Evolutionary conservation across 345 rosid species (phyloP).

Genomic region (Gossypium anomalum): DNA sequence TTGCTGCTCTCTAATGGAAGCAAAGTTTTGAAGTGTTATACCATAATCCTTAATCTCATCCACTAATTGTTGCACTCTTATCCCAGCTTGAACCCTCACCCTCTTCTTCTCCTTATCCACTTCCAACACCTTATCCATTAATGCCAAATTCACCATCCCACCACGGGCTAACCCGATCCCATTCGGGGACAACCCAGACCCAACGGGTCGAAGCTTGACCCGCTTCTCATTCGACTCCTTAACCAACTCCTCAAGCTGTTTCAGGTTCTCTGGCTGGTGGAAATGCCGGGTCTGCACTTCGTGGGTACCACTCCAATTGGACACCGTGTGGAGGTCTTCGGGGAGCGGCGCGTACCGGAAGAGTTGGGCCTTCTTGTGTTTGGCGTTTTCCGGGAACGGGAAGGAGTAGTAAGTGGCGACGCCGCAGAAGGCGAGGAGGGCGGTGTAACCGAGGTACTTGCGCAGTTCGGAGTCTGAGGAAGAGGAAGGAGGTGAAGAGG

Average conservation of each 20-base stretch:
- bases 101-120: slow-evolving; percentile 79
- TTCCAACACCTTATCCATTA: slow-evolving; percentile 79
- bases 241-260: slow-evolving; percentile 63
- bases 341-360: slow-evolving; percentile 91
- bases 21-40: slow-evolving; percentile 87
- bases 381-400: slow-evolving; percentile 69
- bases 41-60: slow-evolving; percentile 78
- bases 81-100: slow-evolving; percentile 83
- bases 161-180: slow-evolving; percentile 85
- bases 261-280: slow-evolving; percentile 72
- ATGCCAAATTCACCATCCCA: slow-evolving; percentile 86
- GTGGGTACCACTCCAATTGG: slow-evolving; percentile 98
- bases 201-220: slow-evolving; percentile 75
- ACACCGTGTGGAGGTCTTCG: slow-evolving; percentile 87
- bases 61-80: slow-evolving; percentile 82
- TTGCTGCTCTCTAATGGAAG: slow-evolving; percentile 96
- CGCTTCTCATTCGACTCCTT: slow-evolving; percentile 53
- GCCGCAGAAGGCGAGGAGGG: slow-evolving; percentile 72
- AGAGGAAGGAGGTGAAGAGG: slow-evolving; percentile 34
- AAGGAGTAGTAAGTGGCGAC: slow-evolving; percentile 88
- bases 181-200: slow-evolving; percentile 88
- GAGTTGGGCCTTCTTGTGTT: slow-evolving; percentile 85
- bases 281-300: slow-evolving; percentile 91
- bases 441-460: slow-evolving; percentile 76
- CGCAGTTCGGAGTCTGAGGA: slow-evolving; percentile 66